These are phyloP conservation scores for Hypoxylon subgilvum DNA, from an alignment of 495 filamentous ascomycete species.

Conservation along the genomic window DNA sequence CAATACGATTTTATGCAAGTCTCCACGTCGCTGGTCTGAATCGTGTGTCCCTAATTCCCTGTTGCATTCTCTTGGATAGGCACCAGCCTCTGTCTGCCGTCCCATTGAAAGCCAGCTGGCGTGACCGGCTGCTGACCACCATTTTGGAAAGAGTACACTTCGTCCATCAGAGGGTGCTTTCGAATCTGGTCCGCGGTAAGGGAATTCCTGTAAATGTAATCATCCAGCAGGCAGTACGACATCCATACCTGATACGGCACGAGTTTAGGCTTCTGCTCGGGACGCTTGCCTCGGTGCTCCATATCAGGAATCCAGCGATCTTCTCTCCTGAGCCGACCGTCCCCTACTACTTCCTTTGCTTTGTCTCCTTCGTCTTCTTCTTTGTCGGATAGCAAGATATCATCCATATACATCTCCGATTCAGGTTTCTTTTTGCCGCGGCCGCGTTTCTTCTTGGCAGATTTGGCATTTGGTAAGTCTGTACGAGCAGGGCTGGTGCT, in stretches of 20 bases:
- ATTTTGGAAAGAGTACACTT: conserved; percentile 20
- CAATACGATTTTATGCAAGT: no score
- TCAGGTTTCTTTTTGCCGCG: conserved; percentile 3
- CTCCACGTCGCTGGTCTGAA: no score
- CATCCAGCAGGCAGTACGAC: conserved; percentile 27
- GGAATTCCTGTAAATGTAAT: conserved; percentile 24
- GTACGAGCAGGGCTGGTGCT: neutral
- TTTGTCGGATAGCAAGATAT: conserved; percentile 3
- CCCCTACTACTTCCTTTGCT: neutral
- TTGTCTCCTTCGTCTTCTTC: neutral
- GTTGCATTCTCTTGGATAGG: neutral
- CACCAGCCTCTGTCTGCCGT: conserved; percentile 8
- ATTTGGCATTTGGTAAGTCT: neutral
- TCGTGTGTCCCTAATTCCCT: no score
- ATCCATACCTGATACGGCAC: conserved; percentile 27
- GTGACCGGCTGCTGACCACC: conserved; percentile 9
- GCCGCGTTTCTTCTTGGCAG: conserved; percentile 11
- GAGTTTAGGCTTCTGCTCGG: conserved; percentile 4
- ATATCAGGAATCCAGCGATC: conserved; percentile 33
- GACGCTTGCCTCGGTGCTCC: conserved; percentile 21
- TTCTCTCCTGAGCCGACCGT: conserved; percentile 1
- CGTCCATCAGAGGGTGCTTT: conserved; percentile 26
- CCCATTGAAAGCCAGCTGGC: conserved; percentile 24
- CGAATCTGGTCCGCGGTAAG: conserved; percentile 15
- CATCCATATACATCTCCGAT: conserved; percentile 26